Base-by-base conservation (phyloP, 192 early-diverging fungal genomes). In the Backusella circina region DNA sequence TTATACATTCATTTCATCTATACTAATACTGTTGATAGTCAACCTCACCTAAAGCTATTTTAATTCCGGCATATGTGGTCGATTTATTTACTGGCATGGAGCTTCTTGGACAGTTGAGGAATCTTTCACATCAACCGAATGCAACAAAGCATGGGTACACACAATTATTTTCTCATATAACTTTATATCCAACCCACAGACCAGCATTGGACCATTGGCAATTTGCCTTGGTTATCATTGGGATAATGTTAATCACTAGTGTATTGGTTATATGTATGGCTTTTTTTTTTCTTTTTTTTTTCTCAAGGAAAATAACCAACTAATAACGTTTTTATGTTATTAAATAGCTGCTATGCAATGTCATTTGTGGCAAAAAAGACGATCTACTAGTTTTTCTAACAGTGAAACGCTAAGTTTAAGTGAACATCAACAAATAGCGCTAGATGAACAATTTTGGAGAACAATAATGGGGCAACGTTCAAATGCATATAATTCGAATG, bases 161-260 rank as follows among this genome's bases (percentile, higher is more conserved):
- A 2, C 23, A 41, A 10, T 9, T 41, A 9, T 8, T 75, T 47
- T 32, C 64, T 44, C 36, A 23, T 30, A 35, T 74, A n/a, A 66
- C 61, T 18, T 18, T 74, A 8, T 39, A 33, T 33, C 61, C 73
- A 1, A 21, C 72, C 12, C 33, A 50, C 12, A 33, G n/a, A 6
- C 72, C 72, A 28, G 13, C 8, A 35, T 65, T 73, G 2, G 72
- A 73, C 8, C 72, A 39, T 32, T 73, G 72, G 72, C 72, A 73
- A 73, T 73, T 73, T 73, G 72, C 72, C 54, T 57, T 74, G 32
- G 64, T 66, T 37, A 39, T 74, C 23, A 65, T 74, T 35, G 73
- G 61, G 26, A 15, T 61, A 10, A 65, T 74, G 32, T 10, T 74
- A 18, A 35, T 61, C 5, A 66, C 73, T 18, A 71, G 41, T 50